Base-by-base conservation (phyloP, 768 basidiomycete genomes). In the Suillus luteus region DNA sequence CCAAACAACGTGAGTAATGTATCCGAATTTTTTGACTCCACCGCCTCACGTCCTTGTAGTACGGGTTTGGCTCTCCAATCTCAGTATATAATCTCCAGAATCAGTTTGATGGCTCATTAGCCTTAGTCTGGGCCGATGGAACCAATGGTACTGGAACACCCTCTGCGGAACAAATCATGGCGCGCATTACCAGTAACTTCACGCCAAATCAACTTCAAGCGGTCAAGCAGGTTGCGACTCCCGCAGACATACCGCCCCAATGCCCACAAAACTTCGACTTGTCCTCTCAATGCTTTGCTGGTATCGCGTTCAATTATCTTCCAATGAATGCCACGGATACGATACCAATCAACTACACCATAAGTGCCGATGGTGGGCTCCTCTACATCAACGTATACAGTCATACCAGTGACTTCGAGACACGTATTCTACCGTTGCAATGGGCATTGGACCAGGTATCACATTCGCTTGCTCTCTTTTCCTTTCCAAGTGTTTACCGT, bases 261-360 rank as follows among this genome's bases (percentile, higher is more conserved):
- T 93, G 92, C 70, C 90, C 86, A 9, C 85, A 89, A 70, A 93
- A 93, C 75, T 92, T 90, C 77, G 86, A 89, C 58, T 68, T 81
- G 9, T 81, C 85, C 59, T 91, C 90, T 2, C 78, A 85, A 62
- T 93, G 92, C 71, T 93, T 83, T 68, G 89, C 86, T 1, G 91
- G 80, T 1, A 72, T 93, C 15, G 75, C 82, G 0, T 91, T 93
- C 73, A 79, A 83, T 66, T 79, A 82, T 54, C 77, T 91, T 37
- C 86, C 89, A 2, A 67, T 75, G 0, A 73, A 77, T 17, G 63
- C 70, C 19, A 69, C 71, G n/a, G 72, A 71, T 40, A 57, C 64
- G 10, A 68, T 64, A 11, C 74, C 82, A 8, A 69, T 90, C 66
- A 86, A 88, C 64, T 93, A 93, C 71, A 92, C 89, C 0, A 82